Conservation (phyloP, 2,329 filamentous ascomycete genomes). For the Sclerotinia spermophila region DNA sequence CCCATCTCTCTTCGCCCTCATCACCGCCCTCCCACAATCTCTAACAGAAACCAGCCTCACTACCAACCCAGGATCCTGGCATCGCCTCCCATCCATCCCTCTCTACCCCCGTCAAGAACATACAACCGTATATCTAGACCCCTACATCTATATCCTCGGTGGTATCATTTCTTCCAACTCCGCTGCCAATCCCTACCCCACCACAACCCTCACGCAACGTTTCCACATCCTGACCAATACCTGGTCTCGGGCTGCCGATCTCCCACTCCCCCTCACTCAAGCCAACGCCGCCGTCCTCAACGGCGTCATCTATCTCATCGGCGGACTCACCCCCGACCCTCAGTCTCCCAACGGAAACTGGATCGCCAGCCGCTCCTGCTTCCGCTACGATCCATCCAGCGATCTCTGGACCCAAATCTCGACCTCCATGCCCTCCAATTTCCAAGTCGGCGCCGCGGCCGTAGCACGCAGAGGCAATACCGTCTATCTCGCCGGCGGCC, state of each 20-base stretch:
- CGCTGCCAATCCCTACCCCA: conserved; percentile 3
- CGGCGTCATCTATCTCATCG: conserved; percentile 41
- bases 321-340: conserved; percentile 35
- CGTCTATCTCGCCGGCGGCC: conserved; percentile 42
- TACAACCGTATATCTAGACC: conserved; percentile 15
- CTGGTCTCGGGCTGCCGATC: conserved; percentile 34
- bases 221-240: conserved; percentile 36
- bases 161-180: conserved; percentile 14
- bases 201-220: conserved; percentile 32
- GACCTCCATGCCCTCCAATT: conserved; percentile 29
- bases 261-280: conserved; percentile 39
- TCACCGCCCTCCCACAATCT: not conserved
- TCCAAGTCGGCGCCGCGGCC: conserved; percentile 37
- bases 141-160: conserved; percentile 22
- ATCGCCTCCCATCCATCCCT: conserved; percentile 1
- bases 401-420: conserved; percentile 8
- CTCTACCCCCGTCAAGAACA: conserved; percentile 26
- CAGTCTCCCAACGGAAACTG: not conserved
- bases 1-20: not conserved
- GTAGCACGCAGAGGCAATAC: conserved; percentile 35
- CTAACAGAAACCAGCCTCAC: not conserved
- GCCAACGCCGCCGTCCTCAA: conserved; percentile 39
- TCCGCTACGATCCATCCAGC: conserved; percentile 17
- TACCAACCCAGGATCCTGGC: not conserved
- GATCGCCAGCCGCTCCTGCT: conserved; percentile 19